Evolutionary conservation across 2,329 filamentous ascomycete species (phyloP), one percentile per base, ranked within the genome.

Genomic region (Xylaria sp.): DNA sequence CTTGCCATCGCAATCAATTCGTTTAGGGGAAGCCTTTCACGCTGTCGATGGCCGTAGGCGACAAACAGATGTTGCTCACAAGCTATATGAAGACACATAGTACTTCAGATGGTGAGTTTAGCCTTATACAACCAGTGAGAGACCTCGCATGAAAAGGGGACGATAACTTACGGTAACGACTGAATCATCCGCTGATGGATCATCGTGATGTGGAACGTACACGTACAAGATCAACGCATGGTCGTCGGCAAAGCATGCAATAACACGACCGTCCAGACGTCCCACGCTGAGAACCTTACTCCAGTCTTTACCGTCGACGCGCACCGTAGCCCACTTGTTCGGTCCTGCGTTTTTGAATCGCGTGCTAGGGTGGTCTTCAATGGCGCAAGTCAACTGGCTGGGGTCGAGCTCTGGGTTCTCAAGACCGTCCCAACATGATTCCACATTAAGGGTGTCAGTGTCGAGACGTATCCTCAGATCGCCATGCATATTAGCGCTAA

Each of bases 401-500:
- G 90, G 90, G 72, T 97, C 92, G 13, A 97, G 79, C 67, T 92
- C 87, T 5, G 94, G 93, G 73, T 97, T 97, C 58, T 86, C 86
- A 37, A 99, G 83, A 1, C 87, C 90, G 2, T 84, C 85, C 94
- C 94, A 99, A 49, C 89, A 83, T 68, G 89, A 94, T 59, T 87
- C 87, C 59, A 97, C 95, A 62, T 88, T 87, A 67, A 96, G 85
- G 6, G 89, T 85, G 72, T 97, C 92, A 1, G 92, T 94, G 42
- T 83, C 82, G 61, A 97, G 88, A 9, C 89, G 85, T 63, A 99
- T 80, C 52, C 86, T 86, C 59, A 99, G 77, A 59, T 86, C 87
- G 18, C 94, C 94, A 74, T 96, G 90, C 91, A 96, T 96, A 74
- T 97, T 99, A 35, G 92, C 94, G 57, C 88, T 88, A 49, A 97